Conservation (phyloP, 345 rosid species). For the Populus euphratica region DNA sequence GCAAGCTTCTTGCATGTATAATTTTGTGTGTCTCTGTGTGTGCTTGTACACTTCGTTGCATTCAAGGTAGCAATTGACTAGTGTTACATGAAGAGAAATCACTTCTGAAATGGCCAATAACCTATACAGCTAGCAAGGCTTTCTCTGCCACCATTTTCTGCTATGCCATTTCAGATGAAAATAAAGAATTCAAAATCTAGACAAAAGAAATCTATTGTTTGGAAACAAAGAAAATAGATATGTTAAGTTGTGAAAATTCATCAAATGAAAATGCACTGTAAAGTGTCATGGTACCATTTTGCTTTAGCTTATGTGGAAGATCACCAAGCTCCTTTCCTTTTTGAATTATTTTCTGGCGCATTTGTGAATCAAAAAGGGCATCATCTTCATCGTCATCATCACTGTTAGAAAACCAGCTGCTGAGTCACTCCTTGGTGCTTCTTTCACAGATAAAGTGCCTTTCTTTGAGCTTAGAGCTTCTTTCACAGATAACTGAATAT, state of each 20-base stretch:
- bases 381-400: conserved; percentile 49
- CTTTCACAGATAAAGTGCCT: conserved; percentile 53
- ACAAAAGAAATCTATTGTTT: not conserved
- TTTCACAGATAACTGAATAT: conserved; percentile 64
- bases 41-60: not conserved
- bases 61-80: not conserved
- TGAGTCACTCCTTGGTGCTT: conserved; percentile 39
- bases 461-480: conserved; percentile 65
- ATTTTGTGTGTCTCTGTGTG: not conserved
- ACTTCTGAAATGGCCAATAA: not conserved
- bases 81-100: not conserved
- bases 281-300: conserved; percentile 39
- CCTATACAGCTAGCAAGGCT: not conserved
- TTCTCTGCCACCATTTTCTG: not conserved
- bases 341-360: conserved; percentile 72
- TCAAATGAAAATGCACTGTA: not conserved
- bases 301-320: conserved; percentile 42
- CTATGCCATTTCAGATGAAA: not conserved
- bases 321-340: conserved; percentile 65
- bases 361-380: conserved; percentile 73
- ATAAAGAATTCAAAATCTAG: not conserved
- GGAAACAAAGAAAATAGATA: not conserved
- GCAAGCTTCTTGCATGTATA: not conserved
- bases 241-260: not conserved
- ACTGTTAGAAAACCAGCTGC: conserved; percentile 37